These are phyloP conservation scores for Piper betle DNA, from an alignment of 164 flowering plant genomes.

Conservation along the genomic window DNA sequence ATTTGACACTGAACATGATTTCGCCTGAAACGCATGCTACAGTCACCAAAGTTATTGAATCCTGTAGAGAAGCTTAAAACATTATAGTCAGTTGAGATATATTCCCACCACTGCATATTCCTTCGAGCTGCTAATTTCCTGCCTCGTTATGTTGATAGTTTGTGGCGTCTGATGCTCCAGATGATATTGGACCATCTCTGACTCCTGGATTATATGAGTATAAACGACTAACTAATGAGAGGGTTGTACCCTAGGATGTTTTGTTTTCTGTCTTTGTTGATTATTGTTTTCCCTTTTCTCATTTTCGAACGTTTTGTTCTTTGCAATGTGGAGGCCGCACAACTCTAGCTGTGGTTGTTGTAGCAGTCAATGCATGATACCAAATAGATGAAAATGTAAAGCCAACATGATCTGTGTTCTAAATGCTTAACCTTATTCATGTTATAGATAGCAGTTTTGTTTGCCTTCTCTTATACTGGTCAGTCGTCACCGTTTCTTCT, in stretches of 20 bases:
- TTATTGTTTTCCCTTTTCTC: too few relatives aligned
- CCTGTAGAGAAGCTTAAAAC: conserved; percentile 39
- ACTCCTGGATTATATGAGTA: background rate
- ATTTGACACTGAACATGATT: conserved; percentile 78
- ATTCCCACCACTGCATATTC: background rate
- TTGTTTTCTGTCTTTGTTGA: background rate
- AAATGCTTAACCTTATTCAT: too few relatives aligned
- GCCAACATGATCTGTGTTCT: too few relatives aligned
- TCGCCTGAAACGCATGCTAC: conserved; percentile 74
- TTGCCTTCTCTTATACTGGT: too few relatives aligned
- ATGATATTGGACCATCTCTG: background rate
- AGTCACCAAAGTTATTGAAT: conserved; percentile 87
- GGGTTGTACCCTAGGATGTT: background rate
- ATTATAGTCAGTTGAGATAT: background rate
- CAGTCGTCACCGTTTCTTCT: too few relatives aligned
- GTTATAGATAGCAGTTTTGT: too few relatives aligned
- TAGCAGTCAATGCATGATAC: background rate
- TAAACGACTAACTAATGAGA: background rate
- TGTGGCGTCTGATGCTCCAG: background rate
- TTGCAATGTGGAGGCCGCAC: background rate
- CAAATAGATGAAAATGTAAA: background rate
- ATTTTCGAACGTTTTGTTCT: background rate
- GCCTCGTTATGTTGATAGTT: background rate
- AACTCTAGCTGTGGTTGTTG: background rate
- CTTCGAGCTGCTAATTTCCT: background rate